Base-by-base conservation (phyloP, 768 basidiomycete genomes). In the Trametes elegans region DNA sequence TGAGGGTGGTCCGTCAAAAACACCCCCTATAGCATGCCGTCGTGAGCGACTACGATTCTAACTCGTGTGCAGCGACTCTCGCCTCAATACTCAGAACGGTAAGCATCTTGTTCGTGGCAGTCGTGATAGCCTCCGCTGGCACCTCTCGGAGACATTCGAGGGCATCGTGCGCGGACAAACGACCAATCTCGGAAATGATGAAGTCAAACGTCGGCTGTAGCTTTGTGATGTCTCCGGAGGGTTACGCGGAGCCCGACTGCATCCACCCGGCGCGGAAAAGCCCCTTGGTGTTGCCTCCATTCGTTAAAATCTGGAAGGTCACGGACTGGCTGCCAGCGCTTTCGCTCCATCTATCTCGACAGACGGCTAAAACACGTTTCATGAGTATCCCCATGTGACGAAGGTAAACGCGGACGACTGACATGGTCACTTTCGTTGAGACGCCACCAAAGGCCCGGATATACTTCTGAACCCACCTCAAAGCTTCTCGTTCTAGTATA, bases 361-460 rank as follows among this genome's bases (percentile, higher is more conserved):
- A 26, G 14, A 14, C n/a, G n/a, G n/a, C n/a, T n/a, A n/a, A n/a
- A 42, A 36, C 16, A 26, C 11, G 34, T 2, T 16, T 14, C 3
- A 2, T 5, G 5, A 13, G 19, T n/a, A n/a, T n/a, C n/a, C n/a
- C n/a, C n/a, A n/a, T n/a, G n/a, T n/a, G n/a, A n/a, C n/a, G n/a
- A n/a, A n/a, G n/a, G n/a, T n/a, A n/a, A n/a, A n/a, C n/a, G n/a
- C n/a, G 26, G 23, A 26, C 21, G 8, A 48, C 44, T 7, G 67
- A 74, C 58, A 79, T 73, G 1, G 73, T 78, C 23, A 80, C 76
- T 55, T 73, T 74, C 13, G 45, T 60, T 2, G 71, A 75, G 61
- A 79, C 76, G 9, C 77, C 76, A 10, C 77, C 77, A 58, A 77
- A 78, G 4, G 59, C 53, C 7, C 49, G 58, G 11, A 76, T 76